Conservation (phyloP, 2,329 filamentous ascomycete species). For the Botrytis sinoallii region DNA sequence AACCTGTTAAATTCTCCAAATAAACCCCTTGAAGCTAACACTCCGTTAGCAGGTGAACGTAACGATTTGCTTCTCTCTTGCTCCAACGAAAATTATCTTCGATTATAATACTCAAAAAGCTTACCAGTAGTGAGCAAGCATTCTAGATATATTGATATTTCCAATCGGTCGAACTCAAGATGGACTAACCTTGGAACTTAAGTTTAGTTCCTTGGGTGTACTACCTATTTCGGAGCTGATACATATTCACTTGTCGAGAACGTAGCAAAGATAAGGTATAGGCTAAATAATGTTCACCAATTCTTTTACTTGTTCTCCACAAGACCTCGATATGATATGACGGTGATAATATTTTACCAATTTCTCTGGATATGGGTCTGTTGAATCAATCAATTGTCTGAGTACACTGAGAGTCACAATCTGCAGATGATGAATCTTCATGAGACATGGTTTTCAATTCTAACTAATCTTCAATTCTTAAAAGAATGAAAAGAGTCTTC, state of each 20-base stretch:
- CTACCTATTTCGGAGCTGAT: not conserved
- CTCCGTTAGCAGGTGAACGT: not conserved
- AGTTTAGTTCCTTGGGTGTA: not conserved
- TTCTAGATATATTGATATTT: not conserved
- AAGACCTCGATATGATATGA: not conserved
- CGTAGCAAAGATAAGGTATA: not conserved
- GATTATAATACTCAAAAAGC: not conserved
- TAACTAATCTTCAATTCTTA: not conserved
- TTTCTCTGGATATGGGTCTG: rapidly evolving
- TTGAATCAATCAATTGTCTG: not conserved
- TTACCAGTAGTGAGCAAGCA: not conserved
- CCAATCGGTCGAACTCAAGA: not conserved
- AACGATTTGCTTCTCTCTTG: not conserved
- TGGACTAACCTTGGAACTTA: not conserved
- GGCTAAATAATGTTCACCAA: not conserved
- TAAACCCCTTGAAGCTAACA: not conserved
- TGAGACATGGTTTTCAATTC: not conserved
- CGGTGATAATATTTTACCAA: not conserved
- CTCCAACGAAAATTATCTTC: rapidly evolving
- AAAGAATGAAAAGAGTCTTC: not conserved
- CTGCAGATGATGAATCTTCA: not conserved
- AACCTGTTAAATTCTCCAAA: rapidly evolving
- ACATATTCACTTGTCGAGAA: not conserved
- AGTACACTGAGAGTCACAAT: not conserved
- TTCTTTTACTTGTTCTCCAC: not conserved